A percentile compares a stretch with the other conserved stretches of the same genome.
Conservation (phyloP, 164 flowering plant species). For the Chimonanthus salicifolius region DNA sequence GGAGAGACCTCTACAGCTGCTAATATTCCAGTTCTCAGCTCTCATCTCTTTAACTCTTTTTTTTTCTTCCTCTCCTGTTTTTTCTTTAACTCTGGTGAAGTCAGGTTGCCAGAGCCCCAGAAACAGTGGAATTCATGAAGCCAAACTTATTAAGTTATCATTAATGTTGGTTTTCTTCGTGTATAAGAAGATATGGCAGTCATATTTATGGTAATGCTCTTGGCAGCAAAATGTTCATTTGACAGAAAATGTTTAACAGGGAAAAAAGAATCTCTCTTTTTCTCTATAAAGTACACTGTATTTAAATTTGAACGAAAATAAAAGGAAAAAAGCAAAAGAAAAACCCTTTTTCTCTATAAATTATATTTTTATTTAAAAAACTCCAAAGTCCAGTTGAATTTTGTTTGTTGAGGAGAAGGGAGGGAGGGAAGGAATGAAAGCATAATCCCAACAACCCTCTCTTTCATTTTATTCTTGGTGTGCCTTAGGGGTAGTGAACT, state of each 20-base stretch:
- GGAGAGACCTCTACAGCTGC: neutral
- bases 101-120: neutral
- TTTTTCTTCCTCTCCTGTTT: neutral
- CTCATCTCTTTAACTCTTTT: neutral
- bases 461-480: neutral
- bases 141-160: slow-evolving; percentile 3
- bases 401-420: slow-evolving; percentile 1
- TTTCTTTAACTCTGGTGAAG: neutral
- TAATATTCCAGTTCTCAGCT: neutral
- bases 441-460: slow-evolving; percentile 14
- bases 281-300: neutral
- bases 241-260: too few species aligned
- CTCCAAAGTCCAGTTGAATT: slow-evolving; percentile 7
- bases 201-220: too few species aligned
- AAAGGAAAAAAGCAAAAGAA: neutral
- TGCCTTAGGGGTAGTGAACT: too few species aligned
- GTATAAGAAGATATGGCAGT: too few species aligned
- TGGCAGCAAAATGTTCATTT: too few species aligned
- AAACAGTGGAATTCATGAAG: neutral
- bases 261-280: neutral
- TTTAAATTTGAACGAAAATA: too few species aligned
- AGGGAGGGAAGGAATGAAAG: neutral
- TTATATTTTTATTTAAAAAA: too few species aligned
- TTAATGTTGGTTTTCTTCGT: neutral
- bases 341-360: too few species aligned